phyloP scores from a whole-genome alignment of 176 grass and related monocot genomes.

The Carex cristatella region DNA sequence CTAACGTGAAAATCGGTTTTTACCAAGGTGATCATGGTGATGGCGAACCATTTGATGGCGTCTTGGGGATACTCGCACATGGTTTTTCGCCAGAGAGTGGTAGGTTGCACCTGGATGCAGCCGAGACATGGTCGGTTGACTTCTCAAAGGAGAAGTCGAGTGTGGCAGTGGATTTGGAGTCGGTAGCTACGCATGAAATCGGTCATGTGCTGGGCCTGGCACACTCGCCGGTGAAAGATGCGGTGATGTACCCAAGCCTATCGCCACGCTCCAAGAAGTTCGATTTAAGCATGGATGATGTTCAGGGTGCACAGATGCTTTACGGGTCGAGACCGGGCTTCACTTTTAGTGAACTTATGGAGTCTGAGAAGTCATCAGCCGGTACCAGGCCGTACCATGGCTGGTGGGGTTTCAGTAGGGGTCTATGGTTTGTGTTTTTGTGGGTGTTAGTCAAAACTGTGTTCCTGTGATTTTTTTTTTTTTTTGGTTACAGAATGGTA shows the following conservation, averaged over 20 bases:
- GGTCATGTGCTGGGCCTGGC: constrained; percentile 83
- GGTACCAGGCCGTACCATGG: neutral
- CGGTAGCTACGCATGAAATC: constrained; percentile 89
- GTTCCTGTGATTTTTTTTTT: constrained; percentile 28
- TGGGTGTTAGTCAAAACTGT: constrained; percentile 21
- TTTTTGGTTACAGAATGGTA: neutral
- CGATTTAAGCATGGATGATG: constrained; percentile 65
- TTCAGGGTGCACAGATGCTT: constrained; percentile 69
- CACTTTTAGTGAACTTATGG: constrained; percentile 56
- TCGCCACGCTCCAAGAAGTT: constrained; percentile 51
- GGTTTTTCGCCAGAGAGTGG: constrained; percentile 84
- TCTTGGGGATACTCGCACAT: constrained; percentile 71
- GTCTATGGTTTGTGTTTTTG: neutral
- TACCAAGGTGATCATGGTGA: constrained; percentile 72
- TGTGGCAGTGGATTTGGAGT: constrained; percentile 61
- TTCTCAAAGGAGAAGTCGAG: constrained; percentile 17
- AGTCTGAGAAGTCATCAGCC: constrained; percentile 36
- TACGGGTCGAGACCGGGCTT: constrained; percentile 77
- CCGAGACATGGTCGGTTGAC: constrained; percentile 66
- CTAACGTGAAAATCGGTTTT: constrained; percentile 74
- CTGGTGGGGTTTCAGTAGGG: constrained; percentile 1
- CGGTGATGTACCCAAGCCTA: constrained; percentile 90
- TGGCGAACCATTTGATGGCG: constrained; percentile 81
- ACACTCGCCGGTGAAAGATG: constrained; percentile 56
- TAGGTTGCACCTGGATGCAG: constrained; percentile 74